A percentile compares a stretch with the other conserved stretches of the same genome.
Conservation (phyloP, 2,329 filamentous ascomycete genomes). For the Pseudogymnoascus sp. region DNA sequence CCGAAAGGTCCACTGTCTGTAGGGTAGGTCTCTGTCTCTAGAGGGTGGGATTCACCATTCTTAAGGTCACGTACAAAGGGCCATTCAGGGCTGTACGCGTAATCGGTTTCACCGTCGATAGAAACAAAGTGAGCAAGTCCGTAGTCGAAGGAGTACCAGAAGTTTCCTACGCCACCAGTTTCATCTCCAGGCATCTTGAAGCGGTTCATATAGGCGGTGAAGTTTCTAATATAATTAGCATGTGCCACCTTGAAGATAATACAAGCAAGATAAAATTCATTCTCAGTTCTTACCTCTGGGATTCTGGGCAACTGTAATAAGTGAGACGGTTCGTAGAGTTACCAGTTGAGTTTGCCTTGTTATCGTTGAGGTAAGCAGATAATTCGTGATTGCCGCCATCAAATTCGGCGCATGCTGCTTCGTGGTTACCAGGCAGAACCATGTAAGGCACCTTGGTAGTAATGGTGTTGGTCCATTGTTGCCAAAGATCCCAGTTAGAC, state of each 20-base stretch:
- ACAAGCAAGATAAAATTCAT: neutral
- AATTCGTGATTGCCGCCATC: neutral
- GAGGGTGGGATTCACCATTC: slow-evolving; percentile 38
- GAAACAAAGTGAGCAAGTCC: slow-evolving; percentile 47
- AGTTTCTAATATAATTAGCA: slow-evolving; percentile 34
- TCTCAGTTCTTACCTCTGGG: slow-evolving; percentile 35
- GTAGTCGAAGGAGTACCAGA: slow-evolving; percentile 51
- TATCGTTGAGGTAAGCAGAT: slow-evolving; percentile 41
- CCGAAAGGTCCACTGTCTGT: slow-evolving; percentile 47
- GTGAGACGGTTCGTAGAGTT: slow-evolving; percentile 33
- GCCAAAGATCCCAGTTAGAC: slow-evolving; percentile 44
- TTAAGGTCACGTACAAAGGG: slow-evolving; percentile 39
- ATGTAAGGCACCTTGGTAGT: slow-evolving; percentile 13
- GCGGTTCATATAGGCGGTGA: slow-evolving; percentile 45
- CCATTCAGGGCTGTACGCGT: slow-evolving; percentile 41
- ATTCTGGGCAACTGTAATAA: slow-evolving; percentile 47
- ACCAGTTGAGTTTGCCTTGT: slow-evolving; percentile 38
- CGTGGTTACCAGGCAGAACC: slow-evolving; percentile 42
- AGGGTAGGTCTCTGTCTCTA: slow-evolving; percentile 37
- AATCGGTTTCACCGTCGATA: slow-evolving; percentile 45
- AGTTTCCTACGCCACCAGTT: slow-evolving; percentile 43
- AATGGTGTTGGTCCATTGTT: slow-evolving; percentile 40
- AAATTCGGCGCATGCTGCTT: neutral
- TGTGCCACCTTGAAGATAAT: neutral
- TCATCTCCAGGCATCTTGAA: slow-evolving; percentile 47